These are phyloP conservation scores for Colletotrichum musae DNA, from an alignment of 2,329 filamentous ascomycete species.

Conservation along the genomic window DNA sequence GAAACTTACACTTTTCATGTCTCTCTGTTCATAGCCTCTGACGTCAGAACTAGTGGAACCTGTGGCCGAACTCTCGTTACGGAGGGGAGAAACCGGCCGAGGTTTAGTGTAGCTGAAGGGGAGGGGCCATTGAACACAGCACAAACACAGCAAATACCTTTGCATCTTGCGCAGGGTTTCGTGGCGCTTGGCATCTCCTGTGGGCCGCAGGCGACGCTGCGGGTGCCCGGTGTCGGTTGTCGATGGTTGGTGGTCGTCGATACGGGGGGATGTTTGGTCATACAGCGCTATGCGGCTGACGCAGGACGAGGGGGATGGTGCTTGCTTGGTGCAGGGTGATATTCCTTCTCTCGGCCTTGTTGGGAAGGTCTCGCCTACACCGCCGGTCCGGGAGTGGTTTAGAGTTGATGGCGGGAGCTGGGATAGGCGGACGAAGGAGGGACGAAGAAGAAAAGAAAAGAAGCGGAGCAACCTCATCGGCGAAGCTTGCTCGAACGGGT, in stretches of 20 bases:
- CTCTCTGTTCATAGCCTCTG: constrained; percentile 41
- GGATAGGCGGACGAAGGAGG: constrained; percentile 20
- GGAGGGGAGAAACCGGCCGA: background rate
- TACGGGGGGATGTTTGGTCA: background rate
- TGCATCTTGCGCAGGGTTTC: constrained; percentile 45
- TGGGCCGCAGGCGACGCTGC: background rate
- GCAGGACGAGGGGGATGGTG: constrained; percentile 3
- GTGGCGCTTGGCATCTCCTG: constrained; percentile 44
- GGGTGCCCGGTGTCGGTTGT: too few species aligned
- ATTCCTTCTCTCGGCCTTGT: background rate
- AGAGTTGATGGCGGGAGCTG: constrained; percentile 8
- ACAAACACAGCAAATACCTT: constrained; percentile 40
- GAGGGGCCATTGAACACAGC: background rate
- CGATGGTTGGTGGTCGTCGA: too few species aligned
- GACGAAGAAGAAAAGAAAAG: constrained; percentile 16
- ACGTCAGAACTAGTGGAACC: constrained; percentile 15
- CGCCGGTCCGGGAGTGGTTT: constrained; percentile 1
- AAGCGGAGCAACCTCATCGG: constrained; percentile 30
- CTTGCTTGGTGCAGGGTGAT: background rate
- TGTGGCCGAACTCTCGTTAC: background rate
- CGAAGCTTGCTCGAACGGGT: constrained; percentile 20
- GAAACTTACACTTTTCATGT: constrained; percentile 46
- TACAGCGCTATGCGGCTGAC: constrained; percentile 13
- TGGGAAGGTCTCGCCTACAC: constrained; percentile 29
- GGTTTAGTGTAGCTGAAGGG: too few species aligned